Evolutionary conservation across 441 rosid genomes (phyloP), one percentile per base, ranked within the genome.

Genomic region (Eutrema salsugineum): DNA sequence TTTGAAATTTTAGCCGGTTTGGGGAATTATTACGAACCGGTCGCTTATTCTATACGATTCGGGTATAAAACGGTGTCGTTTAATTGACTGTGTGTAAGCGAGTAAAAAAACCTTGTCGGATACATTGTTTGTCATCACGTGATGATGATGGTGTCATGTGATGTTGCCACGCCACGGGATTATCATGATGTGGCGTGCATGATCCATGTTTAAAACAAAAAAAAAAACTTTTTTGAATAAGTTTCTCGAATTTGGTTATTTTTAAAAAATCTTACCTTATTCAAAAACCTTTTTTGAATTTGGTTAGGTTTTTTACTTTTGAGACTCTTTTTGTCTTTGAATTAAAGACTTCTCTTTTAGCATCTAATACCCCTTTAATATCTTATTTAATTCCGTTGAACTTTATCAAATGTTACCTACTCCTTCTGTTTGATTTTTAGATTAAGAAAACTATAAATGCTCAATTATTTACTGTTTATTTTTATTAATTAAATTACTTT

Each of bases 41-140:
- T 35, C 14, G 19, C 50, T 22, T 71, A 44, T 42, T 51, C 11
- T 42, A 17, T 54, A 68, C 39, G 62, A 54, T 30, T 71, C 40
- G n/a, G 2, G n/a, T 62, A 17, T 10, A 15, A 51, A 28, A 72
- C 66, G 65, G 16, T 16, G 65, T 56, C 59, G 71, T 64, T 64
- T 62, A 8, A 16, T 5, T 14, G 6, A 48, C 15, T 0, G 58
- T 49, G 48, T n/a, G 63, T 58, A 58, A 33, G 40, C 5, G 46
- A 46, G 32, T 58, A 6, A 28, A 28, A 12, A 47, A 56, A 64
- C 56, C 14, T 64, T 72, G 71, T 72, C 65, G 71, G 59, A 43
- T 63, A 63, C 7, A 55, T 72, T 72, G 69, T 64, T 72, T 72
- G 69, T 64, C 59, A 66, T 65, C 77, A 72, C 71, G 77, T 72